A percentile compares a stretch with the other conserved stretches of the same genome.
Conservation (phyloP, 768 basidiomycete genomes). For the Filobasidium floriforme region DNA sequence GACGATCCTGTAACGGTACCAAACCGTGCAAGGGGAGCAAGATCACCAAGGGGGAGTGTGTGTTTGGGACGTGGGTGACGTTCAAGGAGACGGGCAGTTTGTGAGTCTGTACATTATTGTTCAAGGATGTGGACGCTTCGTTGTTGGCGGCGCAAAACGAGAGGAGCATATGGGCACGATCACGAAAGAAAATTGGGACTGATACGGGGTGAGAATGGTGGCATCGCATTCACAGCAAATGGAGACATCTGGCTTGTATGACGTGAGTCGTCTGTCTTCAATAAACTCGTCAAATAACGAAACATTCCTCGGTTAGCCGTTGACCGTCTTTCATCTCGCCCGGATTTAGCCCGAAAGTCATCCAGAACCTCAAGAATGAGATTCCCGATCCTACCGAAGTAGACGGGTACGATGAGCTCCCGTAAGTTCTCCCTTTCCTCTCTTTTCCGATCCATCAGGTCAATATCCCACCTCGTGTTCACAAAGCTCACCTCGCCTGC, state of each 20-base stretch:
- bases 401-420: constrained; percentile 17
- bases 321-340: not conserved
- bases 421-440: constrained; percentile 4
- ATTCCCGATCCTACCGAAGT: constrained; percentile 8
- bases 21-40: constrained; percentile 21
- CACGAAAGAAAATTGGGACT: too few species aligned
- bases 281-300: too few species aligned
- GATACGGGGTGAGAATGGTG: too few species aligned
- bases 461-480: not conserved
- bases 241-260: constrained; percentile 18
- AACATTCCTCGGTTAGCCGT: too few species aligned
- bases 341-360: constrained; percentile 9
- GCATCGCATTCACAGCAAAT: not conserved
- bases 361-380: constrained; percentile 18
- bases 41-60: constrained; percentile 13
- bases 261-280: constrained; percentile 14
- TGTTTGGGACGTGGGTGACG: constrained; percentile 18
- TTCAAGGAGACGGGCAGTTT: constrained; percentile 14
- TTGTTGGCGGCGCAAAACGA: too few species aligned
- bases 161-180: too few species aligned
- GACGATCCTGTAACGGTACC: constrained; percentile 15
- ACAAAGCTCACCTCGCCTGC: too few species aligned
- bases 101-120: not conserved
- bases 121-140: too few species aligned
- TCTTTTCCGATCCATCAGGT: not conserved